Evolutionary conservation across 768 basidiomycete genomes (phyloP).

Genomic region (Calocera viscosa): DNA sequence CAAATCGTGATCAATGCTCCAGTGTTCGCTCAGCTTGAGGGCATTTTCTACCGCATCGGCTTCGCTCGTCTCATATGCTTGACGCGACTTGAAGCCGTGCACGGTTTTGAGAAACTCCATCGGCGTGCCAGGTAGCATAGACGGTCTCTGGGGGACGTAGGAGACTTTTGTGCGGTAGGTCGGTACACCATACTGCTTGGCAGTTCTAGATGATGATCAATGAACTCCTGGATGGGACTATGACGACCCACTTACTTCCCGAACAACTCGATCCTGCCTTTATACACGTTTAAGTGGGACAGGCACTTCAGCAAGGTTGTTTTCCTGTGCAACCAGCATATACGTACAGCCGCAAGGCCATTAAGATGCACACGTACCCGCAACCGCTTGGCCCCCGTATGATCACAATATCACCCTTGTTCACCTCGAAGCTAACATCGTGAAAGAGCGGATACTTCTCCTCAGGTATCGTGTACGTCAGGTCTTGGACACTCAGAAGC

Average conservation of each 20-base stretch:
- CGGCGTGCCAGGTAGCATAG: slow-evolving; percentile 73
- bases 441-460: slow-evolving; percentile 38
- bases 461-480: slow-evolving; percentile 17
- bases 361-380: slow-evolving; percentile 34
- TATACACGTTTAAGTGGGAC: slow-evolving; percentile 61
- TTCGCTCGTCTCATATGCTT: slow-evolving; percentile 18
- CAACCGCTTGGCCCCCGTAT: slow-evolving; percentile 71
- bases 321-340: slow-evolving; percentile 23
- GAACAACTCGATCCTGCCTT: slow-evolving; percentile 48
- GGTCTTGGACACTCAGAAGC: slow-evolving; percentile 16
- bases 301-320: slow-evolving; percentile 71
- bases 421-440: slow-evolving; percentile 47
- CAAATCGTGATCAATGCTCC: slow-evolving; percentile 54
- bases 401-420: slow-evolving; percentile 62
- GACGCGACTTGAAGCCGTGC: slow-evolving; percentile 39
- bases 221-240: not conserved
- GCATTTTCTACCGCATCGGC: slow-evolving; percentile 37
- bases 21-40: slow-evolving; percentile 27
- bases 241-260: slow-evolving; percentile 44
- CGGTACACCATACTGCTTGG: slow-evolving; percentile 38
- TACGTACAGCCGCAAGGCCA: slow-evolving; percentile 37
- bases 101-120: slow-evolving; percentile 53
- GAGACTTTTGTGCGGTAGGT: slow-evolving; percentile 62
- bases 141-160: slow-evolving; percentile 81
- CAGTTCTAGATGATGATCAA: slow-evolving; percentile 15